Evolutionary conservation across 2,329 filamentous ascomycete genomes (phyloP).

Genomic region (Plenodomus tracheiphilus): DNA sequence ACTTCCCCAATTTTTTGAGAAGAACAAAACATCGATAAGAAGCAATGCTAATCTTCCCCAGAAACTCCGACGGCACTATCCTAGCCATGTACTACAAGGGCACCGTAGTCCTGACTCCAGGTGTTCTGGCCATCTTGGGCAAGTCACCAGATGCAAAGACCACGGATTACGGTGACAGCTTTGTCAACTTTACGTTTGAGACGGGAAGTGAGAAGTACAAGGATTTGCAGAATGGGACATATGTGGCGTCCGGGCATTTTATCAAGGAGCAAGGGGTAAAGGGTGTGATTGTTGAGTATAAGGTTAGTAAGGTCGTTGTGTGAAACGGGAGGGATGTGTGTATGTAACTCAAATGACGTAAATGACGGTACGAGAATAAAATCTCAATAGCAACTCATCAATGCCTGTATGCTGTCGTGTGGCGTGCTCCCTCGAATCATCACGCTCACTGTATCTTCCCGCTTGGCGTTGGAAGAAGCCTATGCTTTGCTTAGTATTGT

Average conservation of each 20-base stretch:
- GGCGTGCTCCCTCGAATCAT: too few species aligned
- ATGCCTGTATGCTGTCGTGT: too few species aligned
- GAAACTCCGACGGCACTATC: slow-evolving; percentile 25
- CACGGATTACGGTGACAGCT: slow-evolving; percentile 35
- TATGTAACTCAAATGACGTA: not conserved
- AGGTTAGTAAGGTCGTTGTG: slow-evolving; percentile 31
- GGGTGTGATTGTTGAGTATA: slow-evolving; percentile 35
- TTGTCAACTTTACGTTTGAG: slow-evolving; percentile 35
- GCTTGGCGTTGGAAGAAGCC: too few species aligned
- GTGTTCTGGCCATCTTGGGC: slow-evolving; percentile 27
- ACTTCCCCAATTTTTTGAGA: too few species aligned
- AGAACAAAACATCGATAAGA: too few species aligned
- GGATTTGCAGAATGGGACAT: slow-evolving; percentile 32
- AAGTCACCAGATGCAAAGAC: slow-evolving; percentile 28
- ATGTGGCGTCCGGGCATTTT: slow-evolving; percentile 36
- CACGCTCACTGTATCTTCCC: too few species aligned
- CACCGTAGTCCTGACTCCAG: slow-evolving; percentile 26
- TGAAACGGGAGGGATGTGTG: slow-evolving; percentile 1
- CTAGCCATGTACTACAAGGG: slow-evolving; percentile 42
- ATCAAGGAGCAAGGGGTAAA: slow-evolving; percentile 23
- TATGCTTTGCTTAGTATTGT: too few species aligned
- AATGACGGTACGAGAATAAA: not conserved
- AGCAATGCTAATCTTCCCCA: slow-evolving; percentile 2
- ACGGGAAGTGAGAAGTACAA: slow-evolving; percentile 34
- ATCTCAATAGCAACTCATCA: too few species aligned